These are phyloP conservation scores for Jamesozyma lodderae DNA, from an alignment of 805 yeast species.

Conservation along the genomic window DNA sequence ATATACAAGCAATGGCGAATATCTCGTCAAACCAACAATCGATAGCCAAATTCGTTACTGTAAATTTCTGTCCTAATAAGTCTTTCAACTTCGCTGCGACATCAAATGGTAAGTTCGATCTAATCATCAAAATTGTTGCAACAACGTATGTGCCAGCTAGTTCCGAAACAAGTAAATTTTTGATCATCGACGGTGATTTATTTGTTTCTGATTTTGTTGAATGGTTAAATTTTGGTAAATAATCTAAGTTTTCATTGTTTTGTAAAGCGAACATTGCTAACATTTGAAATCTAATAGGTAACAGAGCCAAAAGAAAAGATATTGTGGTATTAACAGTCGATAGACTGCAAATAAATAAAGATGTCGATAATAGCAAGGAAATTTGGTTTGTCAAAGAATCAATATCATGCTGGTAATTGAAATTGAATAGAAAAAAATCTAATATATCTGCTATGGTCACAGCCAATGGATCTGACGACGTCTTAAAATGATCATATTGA, in stretches of 20 bases:
- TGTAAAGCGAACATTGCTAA: constrained; percentile 24
- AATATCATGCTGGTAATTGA: constrained; percentile 29
- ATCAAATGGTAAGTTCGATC: constrained; percentile 32
- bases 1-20: constrained; percentile 27
- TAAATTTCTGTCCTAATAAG: constrained; percentile 26
- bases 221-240: constrained; percentile 14
- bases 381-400: constrained; percentile 32
- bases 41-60: constrained; percentile 24
- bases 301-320: constrained; percentile 38
- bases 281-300: constrained; percentile 31
- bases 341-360: constrained; percentile 52
- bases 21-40: constrained; percentile 37
- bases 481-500: constrained; percentile 12
- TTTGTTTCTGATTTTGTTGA: constrained; percentile 3
- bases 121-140: constrained; percentile 33
- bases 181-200: constrained; percentile 31
- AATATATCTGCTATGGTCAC: constrained; percentile 31
- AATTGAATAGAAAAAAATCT: constrained; percentile 26
- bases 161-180: constrained; percentile 33
- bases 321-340: constrained; percentile 57
- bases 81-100: constrained; percentile 28
- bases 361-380: constrained; percentile 46
- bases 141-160: constrained; percentile 33
- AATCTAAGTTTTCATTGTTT: constrained; percentile 7
- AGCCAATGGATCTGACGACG: constrained; percentile 32